phyloP scores from a whole-genome alignment of 2,329 filamentous ascomycete genomes.

The Neophaeococcomyces mojaviensis region DNA sequence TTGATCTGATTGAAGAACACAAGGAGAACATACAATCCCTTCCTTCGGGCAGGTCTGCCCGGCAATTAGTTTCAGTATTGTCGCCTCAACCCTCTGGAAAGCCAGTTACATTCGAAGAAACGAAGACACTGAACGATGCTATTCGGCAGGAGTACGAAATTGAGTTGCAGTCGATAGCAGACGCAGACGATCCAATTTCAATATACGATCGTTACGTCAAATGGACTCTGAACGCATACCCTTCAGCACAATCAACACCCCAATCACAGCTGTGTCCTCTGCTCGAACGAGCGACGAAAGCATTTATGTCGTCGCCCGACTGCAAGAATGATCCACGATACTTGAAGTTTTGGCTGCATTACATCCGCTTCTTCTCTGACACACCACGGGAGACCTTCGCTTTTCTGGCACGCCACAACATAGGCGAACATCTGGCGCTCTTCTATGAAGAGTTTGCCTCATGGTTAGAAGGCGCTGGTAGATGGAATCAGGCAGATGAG shows the following conservation, averaged over 20 bases:
- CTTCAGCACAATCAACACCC: constrained; percentile 82
- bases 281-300: constrained; percentile 85
- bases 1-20: constrained; percentile 89
- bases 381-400: constrained; percentile 87
- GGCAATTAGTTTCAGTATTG: constrained; percentile 73
- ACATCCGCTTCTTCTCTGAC: constrained; percentile 88
- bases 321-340: constrained; percentile 96
- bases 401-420: constrained; percentile 78
- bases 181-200: constrained; percentile 91
- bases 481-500: constrained; percentile 89
- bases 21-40: constrained; percentile 98
- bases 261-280: constrained; percentile 84
- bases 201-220: constrained; percentile 94
- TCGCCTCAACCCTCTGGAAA: constrained; percentile 50
- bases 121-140: constrained; percentile 67
- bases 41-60: constrained; percentile 79
- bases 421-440: constrained; percentile 78
- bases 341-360: constrained; percentile 86
- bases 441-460: constrained; percentile 97
- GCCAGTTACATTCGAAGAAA: constrained; percentile 57
- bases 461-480: constrained; percentile 76
- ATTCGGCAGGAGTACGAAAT: constrained; percentile 78
- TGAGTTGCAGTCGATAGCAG: constrained; percentile 68
- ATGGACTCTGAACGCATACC: constrained; percentile 94
- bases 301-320: constrained; percentile 74